A percentile compares a stretch with the other conserved stretches of the same genome.
Evolutionary conservation across 805 yeast species (phyloP).

Genomic region (Candida piceae): DNA sequence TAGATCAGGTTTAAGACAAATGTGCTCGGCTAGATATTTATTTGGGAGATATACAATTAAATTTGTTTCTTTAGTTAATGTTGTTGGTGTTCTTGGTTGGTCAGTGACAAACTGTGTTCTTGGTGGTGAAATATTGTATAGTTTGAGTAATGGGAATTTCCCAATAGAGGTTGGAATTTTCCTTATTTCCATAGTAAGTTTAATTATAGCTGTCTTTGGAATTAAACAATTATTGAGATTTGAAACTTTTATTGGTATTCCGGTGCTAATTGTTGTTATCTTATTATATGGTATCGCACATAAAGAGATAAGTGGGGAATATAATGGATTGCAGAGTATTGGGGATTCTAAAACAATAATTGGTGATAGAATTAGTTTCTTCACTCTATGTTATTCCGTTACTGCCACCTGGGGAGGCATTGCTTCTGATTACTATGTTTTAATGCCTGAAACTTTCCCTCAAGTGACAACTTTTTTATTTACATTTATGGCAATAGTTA

Average conservation of each 20-base stretch:
- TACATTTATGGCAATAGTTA: slow-evolving; percentile 60
- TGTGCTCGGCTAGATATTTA: slow-evolving; percentile 74
- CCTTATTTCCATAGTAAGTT: slow-evolving; percentile 59
- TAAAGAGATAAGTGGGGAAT: slow-evolving; percentile 32
- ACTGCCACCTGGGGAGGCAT: slow-evolving; percentile 89
- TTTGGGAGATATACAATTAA: slow-evolving; percentile 87
- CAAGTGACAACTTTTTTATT: slow-evolving; percentile 47
- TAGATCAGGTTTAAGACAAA: slow-evolving; percentile 81
- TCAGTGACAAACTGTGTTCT: slow-evolving; percentile 85
- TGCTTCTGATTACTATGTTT: slow-evolving; percentile 78
- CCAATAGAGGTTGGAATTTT: slow-evolving; percentile 73
- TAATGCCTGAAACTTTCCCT: slow-evolving; percentile 70
- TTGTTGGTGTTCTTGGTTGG: slow-evolving; percentile 86
- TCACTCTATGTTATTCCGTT: slow-evolving; percentile 67
- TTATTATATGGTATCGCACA: slow-evolving; percentile 62
- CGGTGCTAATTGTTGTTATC: slow-evolving; percentile 62
- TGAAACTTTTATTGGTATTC: slow-evolving; percentile 63
- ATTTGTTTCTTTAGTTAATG: slow-evolving; percentile 64
- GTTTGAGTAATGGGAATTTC: slow-evolving; percentile 58
- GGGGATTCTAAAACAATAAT: slow-evolving; percentile 40
- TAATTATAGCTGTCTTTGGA: slow-evolving; percentile 72
- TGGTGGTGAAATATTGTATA: slow-evolving; percentile 77
- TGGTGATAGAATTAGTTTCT: slow-evolving; percentile 71
- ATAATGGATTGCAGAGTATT: slow-evolving; percentile 30
- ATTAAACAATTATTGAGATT: slow-evolving; percentile 64